Conservation (phyloP, 371 early-diverging fungal species). For the Zychaea mexicana region DNA sequence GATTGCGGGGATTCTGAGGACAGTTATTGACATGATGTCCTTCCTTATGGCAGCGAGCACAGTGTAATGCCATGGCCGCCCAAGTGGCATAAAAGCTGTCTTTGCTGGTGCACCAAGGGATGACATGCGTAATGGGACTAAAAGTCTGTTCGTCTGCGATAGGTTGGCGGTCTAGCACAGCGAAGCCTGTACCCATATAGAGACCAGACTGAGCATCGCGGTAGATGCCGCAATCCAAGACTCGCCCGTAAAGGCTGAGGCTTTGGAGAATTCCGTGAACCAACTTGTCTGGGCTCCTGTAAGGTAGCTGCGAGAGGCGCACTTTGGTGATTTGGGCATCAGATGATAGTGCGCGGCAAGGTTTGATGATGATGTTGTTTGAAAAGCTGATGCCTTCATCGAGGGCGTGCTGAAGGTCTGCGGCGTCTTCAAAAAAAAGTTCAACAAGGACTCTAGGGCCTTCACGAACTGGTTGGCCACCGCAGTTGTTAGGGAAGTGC, state of each 20-base stretch:
- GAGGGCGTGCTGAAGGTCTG: neutral
- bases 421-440: neutral
- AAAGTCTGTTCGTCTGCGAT: neutral
- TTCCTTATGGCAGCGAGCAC: neutral
- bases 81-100: neutral
- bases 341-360: neutral
- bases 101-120: neutral
- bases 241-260: too few species aligned
- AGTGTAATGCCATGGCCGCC: neutral
- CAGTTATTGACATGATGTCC: slow-evolving; percentile 2
- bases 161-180: too few species aligned
- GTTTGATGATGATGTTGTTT: neutral
- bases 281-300: neutral
- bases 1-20: neutral
- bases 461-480: neutral
- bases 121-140: neutral
- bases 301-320: neutral
- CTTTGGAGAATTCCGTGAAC: neutral
- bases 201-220: too few species aligned
- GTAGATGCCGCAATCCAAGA: too few species aligned
- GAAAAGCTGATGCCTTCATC: neutral
- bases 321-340: neutral
- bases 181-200: too few species aligned
- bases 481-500: too few species aligned
- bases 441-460: neutral